These are phyloP conservation scores for Neobulgaria alba DNA, from an alignment of 2,329 filamentous ascomycete genomes.

Conservation along the genomic window DNA sequence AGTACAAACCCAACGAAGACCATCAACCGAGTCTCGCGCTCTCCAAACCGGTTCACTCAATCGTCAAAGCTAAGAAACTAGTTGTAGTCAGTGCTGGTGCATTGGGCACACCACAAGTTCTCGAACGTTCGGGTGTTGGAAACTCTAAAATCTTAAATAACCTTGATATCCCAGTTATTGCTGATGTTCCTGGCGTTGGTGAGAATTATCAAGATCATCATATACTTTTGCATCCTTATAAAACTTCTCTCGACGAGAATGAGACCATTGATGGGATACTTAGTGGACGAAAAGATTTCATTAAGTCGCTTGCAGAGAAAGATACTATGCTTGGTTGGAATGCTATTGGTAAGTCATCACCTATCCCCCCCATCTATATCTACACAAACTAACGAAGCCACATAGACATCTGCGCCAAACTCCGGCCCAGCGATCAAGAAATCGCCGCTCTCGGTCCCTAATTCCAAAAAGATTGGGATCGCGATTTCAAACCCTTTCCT, in stretches of 20 bases:
- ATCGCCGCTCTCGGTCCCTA: constrained; percentile 40
- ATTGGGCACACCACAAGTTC: constrained; percentile 34
- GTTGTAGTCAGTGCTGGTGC: constrained; percentile 39
- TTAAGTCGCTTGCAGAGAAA: constrained; percentile 37
- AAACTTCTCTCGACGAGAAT: constrained; percentile 34
- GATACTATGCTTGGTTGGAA: constrained; percentile 50
- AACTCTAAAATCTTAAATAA: constrained; percentile 38
- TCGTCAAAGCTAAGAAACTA: constrained; percentile 43
- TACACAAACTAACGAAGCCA: constrained; percentile 1
- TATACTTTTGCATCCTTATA: constrained; percentile 44
- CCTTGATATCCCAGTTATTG: constrained; percentile 37
- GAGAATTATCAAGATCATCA: constrained; percentile 49
- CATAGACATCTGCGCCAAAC: constrained; percentile 43
- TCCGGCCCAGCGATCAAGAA: constrained; percentile 47
- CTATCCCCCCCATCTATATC: background rate
- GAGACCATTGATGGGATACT: constrained; percentile 48
- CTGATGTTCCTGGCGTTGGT: constrained; percentile 44
- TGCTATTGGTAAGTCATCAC: constrained; percentile 29
- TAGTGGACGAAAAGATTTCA: constrained; percentile 38
- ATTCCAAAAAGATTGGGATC: constrained; percentile 46
- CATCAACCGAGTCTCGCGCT: constrained; percentile 30
- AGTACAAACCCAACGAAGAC: constrained; percentile 43
- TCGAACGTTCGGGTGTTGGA: constrained; percentile 57
- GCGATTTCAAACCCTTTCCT: constrained; percentile 37
- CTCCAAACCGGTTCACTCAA: constrained; percentile 26